Conservation (phyloP, 2,329 filamentous ascomycete species). For the Fusarium oxysporum region DNA sequence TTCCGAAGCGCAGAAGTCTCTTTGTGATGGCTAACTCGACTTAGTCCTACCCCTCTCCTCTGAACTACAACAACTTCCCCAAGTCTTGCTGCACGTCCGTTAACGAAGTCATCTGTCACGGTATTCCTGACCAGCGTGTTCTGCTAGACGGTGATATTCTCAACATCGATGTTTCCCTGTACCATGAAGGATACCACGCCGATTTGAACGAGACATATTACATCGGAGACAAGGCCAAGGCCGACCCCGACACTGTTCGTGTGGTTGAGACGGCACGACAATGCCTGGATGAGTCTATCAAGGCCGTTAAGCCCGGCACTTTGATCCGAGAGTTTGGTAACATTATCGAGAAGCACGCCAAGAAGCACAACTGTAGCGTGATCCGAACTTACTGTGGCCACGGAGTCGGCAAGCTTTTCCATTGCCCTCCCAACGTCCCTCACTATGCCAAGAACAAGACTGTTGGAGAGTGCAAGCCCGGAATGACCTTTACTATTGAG, state of each 20-base stretch:
- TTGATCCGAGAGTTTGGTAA: conserved; percentile 94
- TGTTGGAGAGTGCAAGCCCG: conserved; percentile 90
- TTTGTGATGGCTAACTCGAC: conserved; percentile 3
- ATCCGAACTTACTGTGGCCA: conserved; percentile 97
- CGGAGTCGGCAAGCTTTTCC: conserved; percentile 93
- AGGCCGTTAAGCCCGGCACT: conserved; percentile 91
- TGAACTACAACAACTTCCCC: conserved; percentile 96
- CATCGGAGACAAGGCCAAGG: conserved; percentile 86
- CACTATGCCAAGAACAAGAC: conserved; percentile 99
- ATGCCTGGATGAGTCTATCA: conserved; percentile 90
- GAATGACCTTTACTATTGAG: conserved; percentile 99
- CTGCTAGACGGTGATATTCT: conserved; percentile 94
- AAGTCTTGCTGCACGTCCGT: conserved; percentile 97
- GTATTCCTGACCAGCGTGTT: conserved; percentile 90
- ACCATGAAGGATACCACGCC: conserved; percentile 94
- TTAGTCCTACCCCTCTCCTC: conserved; percentile 91
- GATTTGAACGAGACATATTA: conserved; percentile 99
- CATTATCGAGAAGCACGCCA: conserved; percentile 94
- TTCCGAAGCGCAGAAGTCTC: background rate
- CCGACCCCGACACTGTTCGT: conserved; percentile 86
- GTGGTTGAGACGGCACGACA: conserved; percentile 92
- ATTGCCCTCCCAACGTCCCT: conserved; percentile 91
- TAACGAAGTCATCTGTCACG: conserved; percentile 99
- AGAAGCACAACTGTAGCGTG: conserved; percentile 85
- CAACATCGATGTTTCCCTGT: conserved; percentile 96